These are phyloP conservation scores for Phaseolus coccineus DNA, from an alignment of 331 rosid species.

Conservation along the genomic window DNA sequence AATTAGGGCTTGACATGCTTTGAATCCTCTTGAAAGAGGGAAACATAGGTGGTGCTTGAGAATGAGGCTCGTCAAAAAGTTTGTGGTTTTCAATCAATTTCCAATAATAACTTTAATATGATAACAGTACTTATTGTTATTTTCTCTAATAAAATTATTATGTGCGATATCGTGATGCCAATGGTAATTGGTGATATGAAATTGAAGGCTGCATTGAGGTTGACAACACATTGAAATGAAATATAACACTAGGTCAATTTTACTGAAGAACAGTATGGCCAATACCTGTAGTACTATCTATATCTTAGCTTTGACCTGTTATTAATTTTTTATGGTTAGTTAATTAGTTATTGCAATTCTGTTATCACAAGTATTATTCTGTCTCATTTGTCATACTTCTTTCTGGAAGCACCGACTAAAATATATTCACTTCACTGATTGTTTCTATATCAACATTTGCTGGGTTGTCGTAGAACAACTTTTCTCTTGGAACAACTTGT, in stretches of 20 bases:
- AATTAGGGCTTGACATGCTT: too few relatives aligned
- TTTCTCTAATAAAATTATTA: neutral
- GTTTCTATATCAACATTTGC: neutral
- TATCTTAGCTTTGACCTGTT: neutral
- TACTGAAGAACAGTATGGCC: neutral
- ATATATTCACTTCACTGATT: conserved; percentile 6
- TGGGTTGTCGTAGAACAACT: neutral
- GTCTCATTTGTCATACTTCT: neutral
- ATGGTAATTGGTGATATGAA: neutral
- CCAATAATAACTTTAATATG: neutral
- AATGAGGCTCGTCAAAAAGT: too few relatives aligned
- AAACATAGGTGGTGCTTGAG: too few relatives aligned
- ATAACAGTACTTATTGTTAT: neutral
- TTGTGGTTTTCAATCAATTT: too few relatives aligned
- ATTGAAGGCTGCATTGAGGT: neutral
- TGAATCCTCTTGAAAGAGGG: too few relatives aligned
- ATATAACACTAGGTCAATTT: neutral
- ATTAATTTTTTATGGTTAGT: neutral
- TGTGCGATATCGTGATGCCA: neutral
- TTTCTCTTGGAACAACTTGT: neutral
- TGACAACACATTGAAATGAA: neutral
- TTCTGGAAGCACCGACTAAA: neutral
- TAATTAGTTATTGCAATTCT: neutral
- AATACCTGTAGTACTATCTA: neutral
- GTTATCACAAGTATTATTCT: neutral